Percentiles rank a stretch among this genome's conserved stretches.
Conservation (phyloP, 495 filamentous ascomycete genomes). For the Talaromyces nanjingensis region DNA sequence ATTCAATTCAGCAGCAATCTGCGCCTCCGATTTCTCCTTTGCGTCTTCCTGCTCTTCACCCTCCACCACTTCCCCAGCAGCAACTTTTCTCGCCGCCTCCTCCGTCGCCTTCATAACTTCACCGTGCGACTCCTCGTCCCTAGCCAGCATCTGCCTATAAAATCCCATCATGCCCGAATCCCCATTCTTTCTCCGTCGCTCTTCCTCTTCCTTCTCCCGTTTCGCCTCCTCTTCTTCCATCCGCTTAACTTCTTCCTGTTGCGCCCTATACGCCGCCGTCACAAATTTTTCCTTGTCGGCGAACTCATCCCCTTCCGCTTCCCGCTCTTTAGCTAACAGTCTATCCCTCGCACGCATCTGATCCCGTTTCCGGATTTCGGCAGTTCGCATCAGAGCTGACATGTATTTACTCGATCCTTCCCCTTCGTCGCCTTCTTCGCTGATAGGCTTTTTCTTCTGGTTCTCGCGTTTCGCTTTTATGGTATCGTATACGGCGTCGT, state of each 20-base stretch:
- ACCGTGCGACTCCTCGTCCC: conserved; percentile 68
- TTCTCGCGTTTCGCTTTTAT: conserved; percentile 36
- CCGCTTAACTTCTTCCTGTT: conserved; percentile 75
- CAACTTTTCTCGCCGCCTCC: conserved; percentile 51
- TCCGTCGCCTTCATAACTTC: conserved; percentile 61
- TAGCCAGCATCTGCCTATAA: conserved; percentile 74
- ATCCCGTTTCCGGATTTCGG: conserved; percentile 83
- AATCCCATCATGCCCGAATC: conserved; percentile 77
- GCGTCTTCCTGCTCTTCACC: conserved; percentile 22
- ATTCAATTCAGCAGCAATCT: conserved; percentile 68
- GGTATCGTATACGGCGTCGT: conserved; percentile 49
- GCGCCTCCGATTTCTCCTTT: conserved; percentile 60
- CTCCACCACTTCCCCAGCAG: conserved; percentile 28
- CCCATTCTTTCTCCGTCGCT: conserved; percentile 51
- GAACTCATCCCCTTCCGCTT: conserved; percentile 89
- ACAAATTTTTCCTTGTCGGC: conserved; percentile 96
- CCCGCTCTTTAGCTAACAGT: conserved; percentile 77
- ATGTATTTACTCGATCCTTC: conserved; percentile 68
- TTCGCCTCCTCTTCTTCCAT: conserved; percentile 74
- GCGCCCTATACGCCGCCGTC: conserved; percentile 88
- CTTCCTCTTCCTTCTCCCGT: conserved; percentile 62
- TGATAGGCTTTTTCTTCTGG: conserved; percentile 10
- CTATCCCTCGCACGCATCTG: conserved; percentile 82
- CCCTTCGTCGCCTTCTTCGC: conserved; percentile 14
- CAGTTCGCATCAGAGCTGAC: conserved; percentile 66